Evolutionary conservation across 768 basidiomycete genomes (phyloP).

Genomic region (Fomitopsis pulvina): DNA sequence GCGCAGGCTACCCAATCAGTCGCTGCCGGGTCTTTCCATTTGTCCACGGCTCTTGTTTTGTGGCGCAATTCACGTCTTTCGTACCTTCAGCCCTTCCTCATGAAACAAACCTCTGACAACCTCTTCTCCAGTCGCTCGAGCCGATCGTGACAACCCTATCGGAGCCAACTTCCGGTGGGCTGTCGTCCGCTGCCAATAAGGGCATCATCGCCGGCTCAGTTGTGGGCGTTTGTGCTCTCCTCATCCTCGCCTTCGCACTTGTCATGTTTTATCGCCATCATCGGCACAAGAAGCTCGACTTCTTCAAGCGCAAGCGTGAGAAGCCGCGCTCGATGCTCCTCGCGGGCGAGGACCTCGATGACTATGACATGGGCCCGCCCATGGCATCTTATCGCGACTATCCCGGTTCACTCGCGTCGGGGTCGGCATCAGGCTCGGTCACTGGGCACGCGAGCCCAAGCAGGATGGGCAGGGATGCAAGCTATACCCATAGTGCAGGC

Average conservation of each 20-base stretch:
- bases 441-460: not conserved
- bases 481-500: conserved; percentile 6
- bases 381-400: conserved; percentile 19
- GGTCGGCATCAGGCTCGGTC: conserved; percentile 3
- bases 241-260: conserved; percentile 20
- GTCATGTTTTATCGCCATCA: conserved; percentile 25
- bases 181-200: conserved; percentile 11
- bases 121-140: conserved; percentile 5
- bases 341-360: conserved; percentile 24
- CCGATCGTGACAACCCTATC: conserved; percentile 19
- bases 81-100: too few relatives aligned
- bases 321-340: conserved; percentile 19
- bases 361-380: conserved; percentile 17
- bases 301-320: conserved; percentile 17
- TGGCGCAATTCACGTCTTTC: too few relatives aligned
- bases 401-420: conserved; percentile 11
- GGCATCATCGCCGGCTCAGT: conserved; percentile 26
- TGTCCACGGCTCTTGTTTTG: too few relatives aligned
- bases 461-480: too few relatives aligned
- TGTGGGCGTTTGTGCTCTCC: conserved; percentile 21
- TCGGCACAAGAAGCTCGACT: conserved; percentile 20
- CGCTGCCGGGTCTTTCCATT: too few relatives aligned
- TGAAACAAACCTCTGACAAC: not conserved
- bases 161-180: conserved; percentile 1
- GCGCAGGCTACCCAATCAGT: too few relatives aligned